These are phyloP conservation scores for Filobasidium floriforme DNA, from an alignment of 768 basidiomycete species.

Conservation along the genomic window DNA sequence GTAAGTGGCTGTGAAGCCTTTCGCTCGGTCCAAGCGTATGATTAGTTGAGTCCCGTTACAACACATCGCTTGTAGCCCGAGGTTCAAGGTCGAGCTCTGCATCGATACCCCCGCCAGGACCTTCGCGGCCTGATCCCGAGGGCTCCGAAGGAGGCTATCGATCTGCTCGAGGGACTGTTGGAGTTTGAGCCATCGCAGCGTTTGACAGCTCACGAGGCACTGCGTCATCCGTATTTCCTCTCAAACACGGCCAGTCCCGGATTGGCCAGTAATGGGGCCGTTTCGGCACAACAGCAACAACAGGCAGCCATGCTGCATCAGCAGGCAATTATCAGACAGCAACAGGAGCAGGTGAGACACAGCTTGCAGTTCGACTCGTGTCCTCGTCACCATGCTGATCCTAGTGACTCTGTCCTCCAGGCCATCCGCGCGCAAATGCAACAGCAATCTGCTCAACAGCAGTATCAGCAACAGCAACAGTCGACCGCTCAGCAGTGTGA, in stretches of 20 bases:
- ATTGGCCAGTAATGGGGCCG: neutral
- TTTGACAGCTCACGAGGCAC: slow-evolving; percentile 80
- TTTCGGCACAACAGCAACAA: neutral
- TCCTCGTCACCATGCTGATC: neutral
- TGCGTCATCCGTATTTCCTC: slow-evolving; percentile 80
- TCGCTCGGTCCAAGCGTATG: no score
- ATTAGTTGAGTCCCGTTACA: no score
- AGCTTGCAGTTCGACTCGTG: neutral
- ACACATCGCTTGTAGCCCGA: slow-evolving; percentile 62
- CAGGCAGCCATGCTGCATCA: slow-evolving; percentile 6
- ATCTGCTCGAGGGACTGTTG: slow-evolving; percentile 84
- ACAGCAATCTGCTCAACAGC: neutral
- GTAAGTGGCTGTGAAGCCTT: slow-evolving; percentile 51
- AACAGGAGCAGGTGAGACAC: neutral
- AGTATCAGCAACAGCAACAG: slow-evolving; percentile 9
- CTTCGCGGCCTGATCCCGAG: slow-evolving; percentile 40
- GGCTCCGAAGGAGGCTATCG: slow-evolving; percentile 57
- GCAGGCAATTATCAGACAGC: neutral
- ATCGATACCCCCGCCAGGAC: slow-evolving; percentile 53
- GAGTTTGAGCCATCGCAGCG: slow-evolving; percentile 93
- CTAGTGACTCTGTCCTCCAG: neutral
- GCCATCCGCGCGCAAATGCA: slow-evolving; percentile 1
- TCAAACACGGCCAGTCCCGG: neutral
- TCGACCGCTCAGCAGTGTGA: slow-evolving; percentile 5
- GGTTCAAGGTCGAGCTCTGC: slow-evolving; percentile 72